These are phyloP conservation scores for Hordeum pubiflorum DNA, from an alignment of 202 grass and related monocot species.

Conservation along the genomic window DNA sequence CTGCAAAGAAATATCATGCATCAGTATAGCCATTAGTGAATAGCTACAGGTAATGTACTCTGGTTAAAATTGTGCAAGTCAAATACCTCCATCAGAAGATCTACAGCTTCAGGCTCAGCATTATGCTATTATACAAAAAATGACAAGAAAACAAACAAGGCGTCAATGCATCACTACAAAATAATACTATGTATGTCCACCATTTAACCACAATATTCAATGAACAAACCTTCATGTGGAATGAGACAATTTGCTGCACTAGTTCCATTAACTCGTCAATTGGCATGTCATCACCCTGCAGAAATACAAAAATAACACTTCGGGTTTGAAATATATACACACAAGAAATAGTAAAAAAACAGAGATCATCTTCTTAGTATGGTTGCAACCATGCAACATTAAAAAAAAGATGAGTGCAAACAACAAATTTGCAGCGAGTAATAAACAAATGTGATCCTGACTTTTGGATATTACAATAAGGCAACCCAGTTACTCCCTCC, in stretches of 20 bases:
- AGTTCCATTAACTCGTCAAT: conserved; percentile 90
- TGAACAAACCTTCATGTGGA: conserved; percentile 92
- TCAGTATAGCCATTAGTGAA: not conserved
- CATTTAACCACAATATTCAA: not conserved
- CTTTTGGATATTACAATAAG: not conserved
- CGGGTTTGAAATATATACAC: not conserved
- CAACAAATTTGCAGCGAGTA: not conserved
- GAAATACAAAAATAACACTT: conserved; percentile 4
- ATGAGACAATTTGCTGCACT: conserved; percentile 95
- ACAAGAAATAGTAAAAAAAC: conserved; percentile 4
- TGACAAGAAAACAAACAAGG: not conserved
- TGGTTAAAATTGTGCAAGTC: not conserved
- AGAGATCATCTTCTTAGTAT: not conserved
- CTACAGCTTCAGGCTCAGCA: conserved; percentile 93
- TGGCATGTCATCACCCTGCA: conserved; percentile 77
- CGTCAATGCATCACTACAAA: not conserved
- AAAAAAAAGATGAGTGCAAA: not conserved
- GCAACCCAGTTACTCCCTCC: not conserved
- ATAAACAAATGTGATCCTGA: not conserved
- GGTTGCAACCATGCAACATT: not conserved
- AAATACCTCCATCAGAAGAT: conserved; percentile 97
- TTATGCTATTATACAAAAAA: conserved; percentile 57
- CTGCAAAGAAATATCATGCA: conserved; percentile 30
- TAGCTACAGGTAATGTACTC: not conserved
- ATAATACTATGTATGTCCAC: not conserved